Evolutionary conservation across 805 yeast genomes (phyloP).

Genomic region (Phaffomyces thermotolerans): DNA sequence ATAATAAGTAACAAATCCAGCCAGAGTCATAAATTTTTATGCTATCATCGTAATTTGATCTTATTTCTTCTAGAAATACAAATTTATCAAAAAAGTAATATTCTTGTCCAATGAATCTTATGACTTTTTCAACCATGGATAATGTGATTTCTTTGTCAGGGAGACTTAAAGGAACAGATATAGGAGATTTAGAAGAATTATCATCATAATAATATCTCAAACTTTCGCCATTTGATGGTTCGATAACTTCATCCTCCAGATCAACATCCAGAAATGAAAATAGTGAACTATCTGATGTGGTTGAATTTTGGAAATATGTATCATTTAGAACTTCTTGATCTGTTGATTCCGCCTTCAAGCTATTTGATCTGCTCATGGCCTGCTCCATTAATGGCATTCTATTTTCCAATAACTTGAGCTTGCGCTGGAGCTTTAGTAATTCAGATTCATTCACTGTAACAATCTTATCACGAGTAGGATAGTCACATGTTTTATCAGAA

Average conservation of each 20-base stretch:
- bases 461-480: constrained; percentile 17
- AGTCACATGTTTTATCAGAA: constrained; percentile 10
- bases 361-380: background rate
- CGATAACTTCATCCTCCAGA: constrained; percentile 13
- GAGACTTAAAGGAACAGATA: constrained; percentile 8
- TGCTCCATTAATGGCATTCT: background rate
- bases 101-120: constrained; percentile 19
- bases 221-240: constrained; percentile 4
- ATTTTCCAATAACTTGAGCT: constrained; percentile 11
- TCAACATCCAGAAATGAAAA: constrained; percentile 21
- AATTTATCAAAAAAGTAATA: constrained; percentile 17
- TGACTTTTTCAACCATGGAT: constrained; percentile 14
- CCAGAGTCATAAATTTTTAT: constrained; percentile 6
- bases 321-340: constrained; percentile 14
- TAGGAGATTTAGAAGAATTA: constrained; percentile 1
- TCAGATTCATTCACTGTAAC: constrained; percentile 20
- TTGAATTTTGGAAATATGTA: constrained; percentile 16
- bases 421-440: constrained; percentile 12
- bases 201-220: constrained; percentile 17
- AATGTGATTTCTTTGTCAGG: constrained; percentile 14
- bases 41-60: constrained; percentile 9
- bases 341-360: background rate
- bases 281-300: constrained; percentile 19
- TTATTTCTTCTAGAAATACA: constrained; percentile 9
- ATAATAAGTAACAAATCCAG: constrained; percentile 19